phyloP scores from a whole-genome alignment of 805 yeast species.

The Aciculoconidium aculeatum region DNA sequence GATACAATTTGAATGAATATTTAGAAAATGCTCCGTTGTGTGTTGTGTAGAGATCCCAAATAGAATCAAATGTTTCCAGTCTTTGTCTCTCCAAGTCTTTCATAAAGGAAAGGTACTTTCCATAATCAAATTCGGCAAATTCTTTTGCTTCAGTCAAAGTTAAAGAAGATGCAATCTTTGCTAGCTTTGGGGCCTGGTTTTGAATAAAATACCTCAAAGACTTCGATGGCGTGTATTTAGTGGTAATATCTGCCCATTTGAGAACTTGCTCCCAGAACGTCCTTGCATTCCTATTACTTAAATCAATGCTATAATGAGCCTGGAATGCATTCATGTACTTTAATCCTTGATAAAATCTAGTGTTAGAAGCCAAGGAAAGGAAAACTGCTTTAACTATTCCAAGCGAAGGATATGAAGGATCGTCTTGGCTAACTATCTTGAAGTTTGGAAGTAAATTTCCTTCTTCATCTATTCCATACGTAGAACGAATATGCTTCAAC shows the following conservation, averaged over 20 bases:
- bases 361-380: slow-evolving; percentile 27
- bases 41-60: slow-evolving; percentile 31
- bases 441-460: slow-evolving; percentile 15
- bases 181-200: slow-evolving; percentile 9
- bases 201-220: slow-evolving; percentile 24
- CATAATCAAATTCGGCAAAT: slow-evolving; percentile 33
- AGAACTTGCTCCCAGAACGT: slow-evolving; percentile 33
- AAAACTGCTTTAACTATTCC: slow-evolving; percentile 24
- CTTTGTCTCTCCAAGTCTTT: slow-evolving; percentile 22
- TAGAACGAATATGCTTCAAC: slow-evolving; percentile 18
- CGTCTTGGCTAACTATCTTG: slow-evolving; percentile 6
- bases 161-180: no score
- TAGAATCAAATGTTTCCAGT: slow-evolving; percentile 18
- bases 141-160: slow-evolving; percentile 23
- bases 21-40: slow-evolving; percentile 19
- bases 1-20: slow-evolving; percentile 18
- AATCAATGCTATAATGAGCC: slow-evolving; percentile 19
- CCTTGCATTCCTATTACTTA: slow-evolving; percentile 12
- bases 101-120: slow-evolving; percentile 25
- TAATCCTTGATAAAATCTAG: slow-evolving; percentile 26
- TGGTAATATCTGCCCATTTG: slow-evolving; percentile 32
- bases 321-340: slow-evolving; percentile 32
- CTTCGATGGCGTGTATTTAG: slow-evolving; percentile 21
- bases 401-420: slow-evolving; percentile 19
- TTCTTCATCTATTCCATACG: slow-evolving; percentile 25